Base-by-base conservation (phyloP, 106 monocot genomes). In the Phalaenopsis aphrodite region DNA sequence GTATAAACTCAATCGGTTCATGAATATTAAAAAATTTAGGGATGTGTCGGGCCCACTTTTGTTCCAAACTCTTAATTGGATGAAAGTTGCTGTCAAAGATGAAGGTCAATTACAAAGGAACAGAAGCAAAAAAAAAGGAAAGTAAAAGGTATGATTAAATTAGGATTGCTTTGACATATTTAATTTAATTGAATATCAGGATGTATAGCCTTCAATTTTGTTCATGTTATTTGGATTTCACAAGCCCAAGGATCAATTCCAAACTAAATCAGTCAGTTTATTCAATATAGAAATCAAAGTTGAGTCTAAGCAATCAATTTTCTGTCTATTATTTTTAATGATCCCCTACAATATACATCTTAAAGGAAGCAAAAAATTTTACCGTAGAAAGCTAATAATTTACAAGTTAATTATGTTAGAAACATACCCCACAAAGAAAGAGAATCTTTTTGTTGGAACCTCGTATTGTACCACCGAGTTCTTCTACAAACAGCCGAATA, bases 391-490 rank as follows among this genome's bases (percentile, higher is more conserved):
- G 65, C 4, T 30, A 43, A 37, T 43, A 65, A 15, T 76, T 65
- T 71, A 48, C 1, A 77, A 41, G 24, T 66, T 41, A 46, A 21
- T 72, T 43, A 47, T 10, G 14, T 78, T 52, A 41, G 45, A 52
- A 4, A 83, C 88, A 75, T 88, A 96, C 96, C 88, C 96, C 96
- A 64, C 96, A 97, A 30, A 97, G 86, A 78, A 97, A 97, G 49
- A 97, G 76, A 76, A 97, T 87, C 80, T 79, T 86, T 78, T 92
- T 97, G 55, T 90, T 67, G 5, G 90, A 80, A 23, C 94, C 94
- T n/a, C 77, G 79, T 58, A 97, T 81, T 17, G 68, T 82, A 18
- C 96, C 90, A 77, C 96, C 96, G 41, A 97, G 82, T 66, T 90
- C 90, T 77, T 92, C 82, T 11, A 97, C 79, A 56, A 97, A 92